Conservation (phyloP, 1,139 yeast species). For the Candida albicans region DNA sequence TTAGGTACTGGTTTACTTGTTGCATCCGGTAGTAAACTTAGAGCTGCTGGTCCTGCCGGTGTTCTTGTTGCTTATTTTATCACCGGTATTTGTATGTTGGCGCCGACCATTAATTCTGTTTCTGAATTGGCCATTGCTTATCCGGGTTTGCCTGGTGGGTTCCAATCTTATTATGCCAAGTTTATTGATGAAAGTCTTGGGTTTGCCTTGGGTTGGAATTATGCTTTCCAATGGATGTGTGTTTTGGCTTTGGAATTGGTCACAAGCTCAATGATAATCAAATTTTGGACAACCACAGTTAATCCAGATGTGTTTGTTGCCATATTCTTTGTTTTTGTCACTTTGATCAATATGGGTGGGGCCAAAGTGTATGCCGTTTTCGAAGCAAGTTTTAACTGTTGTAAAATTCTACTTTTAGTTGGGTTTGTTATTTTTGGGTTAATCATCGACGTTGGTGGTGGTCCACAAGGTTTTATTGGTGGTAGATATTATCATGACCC, state of each 20-base stretch:
- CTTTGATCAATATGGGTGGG: constrained; percentile 32
- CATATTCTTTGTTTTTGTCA: constrained; percentile 29
- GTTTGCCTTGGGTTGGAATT: constrained; percentile 44
- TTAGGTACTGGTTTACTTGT: constrained; percentile 46
- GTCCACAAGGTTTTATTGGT: constrained; percentile 33
- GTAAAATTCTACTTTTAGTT: constrained; percentile 32
- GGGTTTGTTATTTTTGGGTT: constrained; percentile 34
- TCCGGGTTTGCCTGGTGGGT: constrained; percentile 39
- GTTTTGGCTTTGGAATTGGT: constrained; percentile 41
- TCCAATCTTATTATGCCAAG: constrained; percentile 39
- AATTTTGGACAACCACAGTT: constrained; percentile 28
- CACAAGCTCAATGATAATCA: constrained; percentile 39
- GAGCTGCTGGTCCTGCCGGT: constrained; percentile 39
- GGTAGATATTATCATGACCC: constrained; percentile 35
- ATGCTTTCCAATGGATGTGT: constrained; percentile 41
- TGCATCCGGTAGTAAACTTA: constrained; percentile 34
- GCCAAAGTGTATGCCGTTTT: constrained; percentile 37
- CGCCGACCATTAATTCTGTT: constrained; percentile 32
- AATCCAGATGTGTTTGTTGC: constrained; percentile 35
- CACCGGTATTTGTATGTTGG: constrained; percentile 32
- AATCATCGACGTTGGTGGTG: constrained; percentile 34
- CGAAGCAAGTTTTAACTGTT: constrained; percentile 30
- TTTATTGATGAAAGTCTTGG: constrained; percentile 41
- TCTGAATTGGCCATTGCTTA: constrained; percentile 40
- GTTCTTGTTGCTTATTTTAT: constrained; percentile 35